These are phyloP conservation scores for Exophiala mesophila DNA, from an alignment of 2,329 filamentous ascomycete genomes.

Conservation along the genomic window DNA sequence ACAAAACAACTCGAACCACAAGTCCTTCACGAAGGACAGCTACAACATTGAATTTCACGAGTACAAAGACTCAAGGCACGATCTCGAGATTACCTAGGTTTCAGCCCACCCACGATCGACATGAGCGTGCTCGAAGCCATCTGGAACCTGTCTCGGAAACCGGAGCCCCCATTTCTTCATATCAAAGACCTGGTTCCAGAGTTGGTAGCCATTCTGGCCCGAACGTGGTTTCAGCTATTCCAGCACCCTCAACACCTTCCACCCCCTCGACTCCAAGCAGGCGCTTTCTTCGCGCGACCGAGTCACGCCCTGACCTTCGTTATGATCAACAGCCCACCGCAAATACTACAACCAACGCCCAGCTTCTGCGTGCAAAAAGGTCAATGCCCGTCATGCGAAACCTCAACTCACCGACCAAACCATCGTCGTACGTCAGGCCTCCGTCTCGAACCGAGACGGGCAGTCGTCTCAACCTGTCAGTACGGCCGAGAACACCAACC, in stretches of 20 bases:
- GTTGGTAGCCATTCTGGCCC: constrained; percentile 62
- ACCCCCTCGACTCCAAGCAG: constrained; percentile 57
- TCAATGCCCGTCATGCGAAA: constrained; percentile 56
- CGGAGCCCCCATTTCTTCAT: constrained; percentile 63
- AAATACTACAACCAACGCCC: constrained; percentile 43
- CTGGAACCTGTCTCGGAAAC: constrained; percentile 93
- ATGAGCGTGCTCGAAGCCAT: constrained; percentile 67
- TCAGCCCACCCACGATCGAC: constrained; percentile 44
- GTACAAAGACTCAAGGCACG: constrained; percentile 55
- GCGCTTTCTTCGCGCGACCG: constrained; percentile 49
- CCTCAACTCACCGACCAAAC: constrained; percentile 32
- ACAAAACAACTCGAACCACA: constrained; percentile 65
- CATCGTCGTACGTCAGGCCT: constrained; percentile 33
- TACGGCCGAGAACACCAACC: constrained; percentile 63
- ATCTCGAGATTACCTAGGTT: constrained; percentile 75
- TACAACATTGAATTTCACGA: constrained; percentile 87
- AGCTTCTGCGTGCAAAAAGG: constrained; percentile 55
- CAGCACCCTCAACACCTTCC: constrained; percentile 57
- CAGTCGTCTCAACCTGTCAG: constrained; percentile 30
- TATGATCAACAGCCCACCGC: constrained; percentile 46
- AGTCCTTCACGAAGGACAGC: constrained; percentile 62
- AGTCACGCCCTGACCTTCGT: constrained; percentile 33
- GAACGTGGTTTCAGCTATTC: constrained; percentile 57
- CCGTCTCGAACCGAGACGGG: constrained; percentile 36
- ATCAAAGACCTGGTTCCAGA: constrained; percentile 61